Base-by-base conservation (phyloP, 208 protist species). In the Trypanosoma lewisi region DNA sequence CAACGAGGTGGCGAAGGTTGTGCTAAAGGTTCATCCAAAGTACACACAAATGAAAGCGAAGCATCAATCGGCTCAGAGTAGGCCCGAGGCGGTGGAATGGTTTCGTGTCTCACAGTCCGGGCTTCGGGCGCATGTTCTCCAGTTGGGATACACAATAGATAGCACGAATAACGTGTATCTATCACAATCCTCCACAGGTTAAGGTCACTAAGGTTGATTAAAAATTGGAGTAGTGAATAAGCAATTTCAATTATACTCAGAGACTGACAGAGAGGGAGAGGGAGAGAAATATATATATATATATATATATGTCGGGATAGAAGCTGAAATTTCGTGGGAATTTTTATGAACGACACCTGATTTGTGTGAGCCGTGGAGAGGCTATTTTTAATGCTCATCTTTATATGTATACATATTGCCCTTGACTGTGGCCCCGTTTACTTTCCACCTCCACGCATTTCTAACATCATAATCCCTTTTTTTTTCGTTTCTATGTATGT, bases 81-180 rank as follows among this genome's bases (percentile, higher is more conserved):
- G 78, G 55, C 66, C 64, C 30, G 78, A 89, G 48, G 84, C 88
- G n/a, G 71, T 83, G 17, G 37, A 67, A 17, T 94, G 88, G 85
- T 91, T 94, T 64, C 70, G 78, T 36, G 58, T 58, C 2, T 75
- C 69, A 28, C 85, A 86, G 58, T 41, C 36, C 14, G 65, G 47
- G 17, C 70, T 94, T 42, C 73, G 74, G 8, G 42, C 51, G 53
- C 82, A 81, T 72, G 47, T 94, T 59, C 60, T 75, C 39, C 58
- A 73, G 27, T 63, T 82, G 11, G 75, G 78, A 14, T 80, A 82
- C 76, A 64, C 55, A 17, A 83, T 94, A 27, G 74, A 83, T 37
- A 80, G 78, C 4, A 45, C 74, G n/a, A 77, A 73, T 30, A 85
- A 71, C 14, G 83, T 94, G 34, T 75, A 74, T 23, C 72, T 91